Percentiles rank a stretch among this genome's conserved stretches.
Evolutionary conservation across 208 protist species (phyloP).

Genomic region (Crithidia brevicula): DNA sequence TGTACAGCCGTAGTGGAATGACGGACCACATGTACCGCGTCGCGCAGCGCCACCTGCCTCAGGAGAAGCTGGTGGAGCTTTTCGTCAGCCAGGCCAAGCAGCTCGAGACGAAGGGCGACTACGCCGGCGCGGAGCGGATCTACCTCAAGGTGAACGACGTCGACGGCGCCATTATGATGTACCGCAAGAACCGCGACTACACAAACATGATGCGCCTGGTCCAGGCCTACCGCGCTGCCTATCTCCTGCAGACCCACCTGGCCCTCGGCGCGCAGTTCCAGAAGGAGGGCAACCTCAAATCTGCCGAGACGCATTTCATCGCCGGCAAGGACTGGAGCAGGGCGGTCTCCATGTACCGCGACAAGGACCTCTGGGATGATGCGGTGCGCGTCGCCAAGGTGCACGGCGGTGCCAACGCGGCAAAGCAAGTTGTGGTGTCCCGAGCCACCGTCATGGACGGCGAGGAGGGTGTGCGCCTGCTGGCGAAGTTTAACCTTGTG

Average conservation of each 20-base stretch:
- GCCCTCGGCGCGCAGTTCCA: slow-evolving; percentile 95
- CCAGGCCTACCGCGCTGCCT: slow-evolving; percentile 91
- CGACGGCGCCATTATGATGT: slow-evolving; percentile 98
- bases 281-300: slow-evolving; percentile 93
- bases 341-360: slow-evolving; percentile 98
- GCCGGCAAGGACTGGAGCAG: slow-evolving; percentile 95
- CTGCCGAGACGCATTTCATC: slow-evolving; percentile 96
- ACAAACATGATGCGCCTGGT: slow-evolving; percentile 96
- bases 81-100: slow-evolving; percentile 95
- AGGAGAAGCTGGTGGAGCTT: slow-evolving; percentile 89
- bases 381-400: slow-evolving; percentile 97
- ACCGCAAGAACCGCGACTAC: slow-evolving; percentile 91
- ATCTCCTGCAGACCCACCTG: slow-evolving; percentile 95
- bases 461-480: slow-evolving; percentile 95
- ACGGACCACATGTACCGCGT: slow-evolving; percentile 95
- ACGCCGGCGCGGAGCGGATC: slow-evolving; percentile 95
- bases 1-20: slow-evolving; percentile 95
- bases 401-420: slow-evolving; percentile 92
- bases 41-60: slow-evolving; percentile 90
- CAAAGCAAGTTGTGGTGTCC: slow-evolving; percentile 95
- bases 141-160: slow-evolving; percentile 96
- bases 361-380: slow-evolving; percentile 96
- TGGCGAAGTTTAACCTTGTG: slow-evolving; percentile 95
- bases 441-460: slow-evolving; percentile 93
- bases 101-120: slow-evolving; percentile 94